Base-by-base conservation (phyloP, 345 rosid genomes). In the Hibiscus tridactylites region DNA sequence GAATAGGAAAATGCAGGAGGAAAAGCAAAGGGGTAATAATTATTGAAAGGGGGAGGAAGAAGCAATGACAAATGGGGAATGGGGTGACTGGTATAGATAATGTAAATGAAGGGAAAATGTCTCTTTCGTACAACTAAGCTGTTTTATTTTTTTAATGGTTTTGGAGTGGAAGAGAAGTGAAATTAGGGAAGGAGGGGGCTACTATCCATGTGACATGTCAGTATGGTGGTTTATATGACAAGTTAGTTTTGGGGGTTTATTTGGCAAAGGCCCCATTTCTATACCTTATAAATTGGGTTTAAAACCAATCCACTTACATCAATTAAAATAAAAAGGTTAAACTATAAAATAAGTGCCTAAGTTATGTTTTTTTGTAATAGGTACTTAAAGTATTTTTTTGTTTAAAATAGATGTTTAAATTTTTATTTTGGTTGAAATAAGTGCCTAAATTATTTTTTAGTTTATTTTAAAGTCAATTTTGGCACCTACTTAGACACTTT, bases 141-240 rank as follows among this genome's bases (percentile, higher is more conserved):
- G 7, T 26, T 58, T 42, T 61, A 12, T 28, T 68, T 70, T 39
- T 50, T 37, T 37, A 37, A 37, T 59, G 64, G 73, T 74, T 70
- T 72, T 72, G 63, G 78, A 72, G 78, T 78, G 75, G 2, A 68
- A 73, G 78, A 65, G 71, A 74, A 77, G 84, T 44, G 80, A 76
- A 81, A 76, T 42, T 57, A 21, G 15, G 8, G 65, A 35, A 3
- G 47, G 15, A 68, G 11, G 71, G 79, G 82, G 83, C 81, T 73
- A 76, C 52, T 44, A 44, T 79, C 83, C 88, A 85, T 79, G 88
- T 85, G 88, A 75, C 42, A 71, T 80, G 85, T 37, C 42, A 37
- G 42, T 78, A 77, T 79, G 81, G 85, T 73, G 56, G 82, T 82
- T 76, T 75, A 71, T 68, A 76, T 82, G 79, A 82, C 83, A 78